phyloP scores from a whole-genome alignment of 1,284 basidiomycete genomes.

The Pseudozyma tsukubaensis region DNA sequence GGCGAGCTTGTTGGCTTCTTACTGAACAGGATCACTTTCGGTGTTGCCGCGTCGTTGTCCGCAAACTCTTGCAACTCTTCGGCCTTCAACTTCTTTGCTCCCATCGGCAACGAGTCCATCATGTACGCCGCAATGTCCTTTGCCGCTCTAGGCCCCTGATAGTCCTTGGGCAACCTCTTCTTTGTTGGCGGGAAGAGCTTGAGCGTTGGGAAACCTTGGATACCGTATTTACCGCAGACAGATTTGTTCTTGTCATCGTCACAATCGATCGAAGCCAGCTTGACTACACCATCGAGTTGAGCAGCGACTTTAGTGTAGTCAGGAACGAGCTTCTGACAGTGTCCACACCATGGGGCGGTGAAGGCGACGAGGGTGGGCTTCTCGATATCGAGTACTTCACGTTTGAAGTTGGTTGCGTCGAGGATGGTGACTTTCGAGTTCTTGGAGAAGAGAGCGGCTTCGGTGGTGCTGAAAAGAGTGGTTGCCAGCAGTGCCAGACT shows the following conservation, averaged over 20 bases:
- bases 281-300: constrained; percentile 83
- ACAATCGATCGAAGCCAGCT: constrained; percentile 90
- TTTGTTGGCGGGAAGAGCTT: constrained; percentile 72
- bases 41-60: constrained; percentile 26
- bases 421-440: constrained; percentile 59
- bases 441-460: constrained; percentile 59
- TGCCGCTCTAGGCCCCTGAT: constrained; percentile 80
- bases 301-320: constrained; percentile 85
- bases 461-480: constrained; percentile 12
- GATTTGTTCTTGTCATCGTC: constrained; percentile 84
- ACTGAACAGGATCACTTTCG: constrained; percentile 65
- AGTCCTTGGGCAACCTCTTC: constrained; percentile 77
- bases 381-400: constrained; percentile 65
- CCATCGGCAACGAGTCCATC: constrained; percentile 78
- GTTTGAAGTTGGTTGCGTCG: constrained; percentile 52
- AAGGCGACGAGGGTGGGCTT: constrained; percentile 70
- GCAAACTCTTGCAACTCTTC: constrained; percentile 70
- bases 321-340: constrained; percentile 87
- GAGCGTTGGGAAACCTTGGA: constrained; percentile 92
- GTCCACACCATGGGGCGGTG: constrained; percentile 71
- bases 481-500: constrained; percentile 35
- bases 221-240: constrained; percentile 83
- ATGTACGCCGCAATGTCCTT: constrained; percentile 82
- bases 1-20: constrained; percentile 62
- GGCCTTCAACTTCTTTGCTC: constrained; percentile 75